These are phyloP conservation scores for Dentipellis fragilis DNA, from an alignment of 768 basidiomycete genomes.

Conservation along the genomic window DNA sequence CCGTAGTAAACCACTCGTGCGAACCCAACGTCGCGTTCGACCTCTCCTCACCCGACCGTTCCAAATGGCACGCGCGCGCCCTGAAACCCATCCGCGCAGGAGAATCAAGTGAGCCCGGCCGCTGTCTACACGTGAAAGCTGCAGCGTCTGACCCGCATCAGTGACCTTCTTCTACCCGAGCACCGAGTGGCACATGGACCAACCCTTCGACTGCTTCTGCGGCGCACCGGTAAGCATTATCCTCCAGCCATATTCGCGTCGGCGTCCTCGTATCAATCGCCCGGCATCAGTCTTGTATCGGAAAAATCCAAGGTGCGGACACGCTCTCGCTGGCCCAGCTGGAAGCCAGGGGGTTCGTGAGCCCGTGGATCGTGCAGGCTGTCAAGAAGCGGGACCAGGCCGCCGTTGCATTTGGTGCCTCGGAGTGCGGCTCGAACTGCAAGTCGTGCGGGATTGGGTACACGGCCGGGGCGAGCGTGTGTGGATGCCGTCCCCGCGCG, in stretches of 20 bases:
- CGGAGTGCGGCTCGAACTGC: neutral
- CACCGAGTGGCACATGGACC: conserved; percentile 64
- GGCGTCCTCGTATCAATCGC: too few relatives aligned
- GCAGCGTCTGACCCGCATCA: conserved; percentile 3
- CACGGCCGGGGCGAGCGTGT: neutral
- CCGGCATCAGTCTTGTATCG: conserved; percentile 31
- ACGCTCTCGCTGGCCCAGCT: conserved; percentile 30
- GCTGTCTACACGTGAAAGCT: too few relatives aligned
- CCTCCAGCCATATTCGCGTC: neutral
- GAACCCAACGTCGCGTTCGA: conserved; percentile 49
- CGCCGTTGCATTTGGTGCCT: neutral
- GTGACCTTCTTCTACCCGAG: conserved; percentile 59
- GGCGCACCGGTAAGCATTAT: conserved; percentile 12
- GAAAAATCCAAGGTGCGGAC: conserved; percentile 35
- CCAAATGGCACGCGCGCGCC: conserved; percentile 41
- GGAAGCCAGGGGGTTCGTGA: conserved; percentile 26
- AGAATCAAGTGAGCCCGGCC: conserved; percentile 26
- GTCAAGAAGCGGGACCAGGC: neutral
- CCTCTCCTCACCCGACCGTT: conserved; percentile 29
- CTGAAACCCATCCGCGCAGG: conserved; percentile 29
- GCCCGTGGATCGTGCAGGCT: conserved; percentile 28
- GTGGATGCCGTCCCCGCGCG: neutral
- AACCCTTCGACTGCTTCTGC: conserved; percentile 49
- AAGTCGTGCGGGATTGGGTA: neutral
- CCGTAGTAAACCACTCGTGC: conserved; percentile 54